Percentiles rank a stretch among this genome's conserved stretches.
Evolutionary conservation across 192 early-diverging fungal genomes (phyloP).

Genomic region (Obelidium mucronatum): DNA sequence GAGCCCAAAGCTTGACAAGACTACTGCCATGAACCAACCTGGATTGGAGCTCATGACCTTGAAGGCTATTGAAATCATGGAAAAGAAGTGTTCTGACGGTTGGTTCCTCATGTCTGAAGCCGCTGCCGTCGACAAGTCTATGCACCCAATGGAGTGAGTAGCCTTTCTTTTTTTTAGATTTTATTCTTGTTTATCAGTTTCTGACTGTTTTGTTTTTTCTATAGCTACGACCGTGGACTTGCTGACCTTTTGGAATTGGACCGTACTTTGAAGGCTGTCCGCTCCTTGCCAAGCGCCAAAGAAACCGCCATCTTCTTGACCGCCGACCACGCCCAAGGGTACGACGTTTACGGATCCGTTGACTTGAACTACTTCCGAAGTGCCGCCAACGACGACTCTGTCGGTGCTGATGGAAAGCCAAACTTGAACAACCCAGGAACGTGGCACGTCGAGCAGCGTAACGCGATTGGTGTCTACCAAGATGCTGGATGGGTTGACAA

Average conservation of each 20-base stretch:
- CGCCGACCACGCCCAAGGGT: constrained; percentile 70
- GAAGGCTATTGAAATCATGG: constrained; percentile 65
- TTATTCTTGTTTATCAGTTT: not conserved
- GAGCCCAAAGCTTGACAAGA: constrained; percentile 48
- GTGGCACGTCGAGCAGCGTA: constrained; percentile 33
- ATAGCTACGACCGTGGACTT: constrained; percentile 64
- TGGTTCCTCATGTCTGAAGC: constrained; percentile 74
- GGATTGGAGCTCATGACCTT: constrained; percentile 64
- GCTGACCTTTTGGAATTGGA: constrained; percentile 73
- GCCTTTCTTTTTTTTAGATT: not conserved
- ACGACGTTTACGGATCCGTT: constrained; percentile 70
- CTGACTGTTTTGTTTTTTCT: too few relatives aligned
- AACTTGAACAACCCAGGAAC: not conserved
- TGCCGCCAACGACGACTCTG: constrained; percentile 41
- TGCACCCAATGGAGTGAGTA: constrained; percentile 60
- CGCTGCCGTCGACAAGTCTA: constrained; percentile 68
- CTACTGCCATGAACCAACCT: constrained; percentile 62
- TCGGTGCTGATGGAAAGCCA: constrained; percentile 8
- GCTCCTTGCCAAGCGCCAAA: constrained; percentile 60
- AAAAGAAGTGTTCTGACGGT: constrained; percentile 65
- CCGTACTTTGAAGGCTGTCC: constrained; percentile 61
- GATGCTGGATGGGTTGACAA: constrained; percentile 46
- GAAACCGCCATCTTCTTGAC: constrained; percentile 66
- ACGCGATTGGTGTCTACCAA: constrained; percentile 39
- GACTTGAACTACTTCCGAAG: constrained; percentile 63